Evolutionary conservation across 1,139 yeast genomes (phyloP), one percentile per base, ranked within the genome.

Genomic region (Suhomyces bribrorum): DNA sequence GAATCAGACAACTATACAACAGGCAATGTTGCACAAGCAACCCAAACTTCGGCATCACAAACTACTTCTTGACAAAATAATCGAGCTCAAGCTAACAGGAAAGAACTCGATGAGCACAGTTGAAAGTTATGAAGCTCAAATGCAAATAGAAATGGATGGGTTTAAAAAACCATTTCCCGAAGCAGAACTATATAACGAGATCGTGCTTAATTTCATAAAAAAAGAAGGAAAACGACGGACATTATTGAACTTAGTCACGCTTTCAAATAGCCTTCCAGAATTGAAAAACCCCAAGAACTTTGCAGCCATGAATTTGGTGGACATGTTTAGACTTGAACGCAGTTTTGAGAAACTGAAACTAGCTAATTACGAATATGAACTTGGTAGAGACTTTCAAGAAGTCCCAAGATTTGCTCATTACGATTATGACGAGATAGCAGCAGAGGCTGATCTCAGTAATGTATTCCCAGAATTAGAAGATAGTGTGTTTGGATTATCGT

Each of bases 401-500:
- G 35, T 9, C 37, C 38, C 14, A 40, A 41, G 29, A 16, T 16
- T 7, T 12, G 17, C 5, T 18, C 14, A 22, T n/a, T 30, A 30
- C 7, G 38, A 31, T 12, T 28, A 29, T 8, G 32, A 33, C 6
- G 32, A 18, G 14, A 11, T 13, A 17, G 25, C 6, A n/a, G 29
- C 14, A 32, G 29, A 26, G 13, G 24, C 9, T 5, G 16, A 20
- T 20, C 5, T 18, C 13, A 18, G 13, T 9, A 12, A 20, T 5
- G 27, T 14, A 15, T 12, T 28, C 18, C 30, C 31, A n/a, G 35
- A 32, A 8, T 26, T 12, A 12, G 40, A 31, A 7, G 46, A 46
- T 14, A 45, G 43, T 4, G 32, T 49, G 6, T 44, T 47, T 22
- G 42, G 46, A 12, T 17, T 49, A 6, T 38, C 50, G 1, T 47